Conservation (phyloP, 129 eudicot genomes). For the Daucus carota region DH1_v3.0 NC_030386.2:15728001-15728500, state of each 20-base stretch:
- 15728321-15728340: neutral
- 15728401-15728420: neutral
- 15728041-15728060: too few species aligned
- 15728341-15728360: neutral
- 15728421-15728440: neutral
- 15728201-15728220: neutral
- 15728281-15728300: neutral
- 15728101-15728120: neutral
- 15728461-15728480: neutral
- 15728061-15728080: neutral
- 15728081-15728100: neutral
- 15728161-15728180: slow-evolving; percentile 3
- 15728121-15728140: neutral
- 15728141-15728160: neutral
- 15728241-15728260: neutral
- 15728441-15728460: neutral
- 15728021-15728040: neutral
- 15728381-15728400: neutral
- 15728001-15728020: neutral
- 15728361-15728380: neutral
- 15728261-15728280: neutral
- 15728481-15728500: neutral
- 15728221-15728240: neutral
- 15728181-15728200: neutral
- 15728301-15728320: neutral